Evolutionary conservation across 1,284 basidiomycete species (phyloP).

Genomic region (Cystobasidium slooffiae): DNA sequence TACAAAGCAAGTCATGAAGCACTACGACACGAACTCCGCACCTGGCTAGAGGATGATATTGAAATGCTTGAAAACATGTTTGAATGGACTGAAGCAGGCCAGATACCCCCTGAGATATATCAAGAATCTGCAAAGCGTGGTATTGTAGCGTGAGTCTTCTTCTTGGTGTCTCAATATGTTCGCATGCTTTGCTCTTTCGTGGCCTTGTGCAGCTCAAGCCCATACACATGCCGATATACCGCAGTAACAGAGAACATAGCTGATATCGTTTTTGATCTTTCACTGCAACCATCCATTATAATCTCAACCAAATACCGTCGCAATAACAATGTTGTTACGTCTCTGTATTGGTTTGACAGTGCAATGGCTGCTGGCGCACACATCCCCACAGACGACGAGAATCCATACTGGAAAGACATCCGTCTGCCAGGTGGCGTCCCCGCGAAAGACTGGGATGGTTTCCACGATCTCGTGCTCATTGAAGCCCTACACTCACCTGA

Average conservation of each 20-base stretch:
- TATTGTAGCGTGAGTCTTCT: slow-evolving; percentile 55
- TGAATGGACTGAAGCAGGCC: slow-evolving; percentile 49
- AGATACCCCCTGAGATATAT: slow-evolving; percentile 51
- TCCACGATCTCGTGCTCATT: slow-evolving; percentile 52
- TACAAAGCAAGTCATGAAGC: slow-evolving; percentile 58
- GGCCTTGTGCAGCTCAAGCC: background rate
- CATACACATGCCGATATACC: too few relatives aligned
- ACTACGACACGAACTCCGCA: slow-evolving; percentile 57
- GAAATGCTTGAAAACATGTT: slow-evolving; percentile 47
- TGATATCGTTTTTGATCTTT: too few relatives aligned
- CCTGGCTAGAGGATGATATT: slow-evolving; percentile 52
- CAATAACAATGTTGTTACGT: background rate
- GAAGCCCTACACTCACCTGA: slow-evolving; percentile 45
- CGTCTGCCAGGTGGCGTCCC: slow-evolving; percentile 57
- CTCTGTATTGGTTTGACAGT: background rate
- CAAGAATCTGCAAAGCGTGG: slow-evolving; percentile 54
- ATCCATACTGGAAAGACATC: slow-evolving; percentile 49
- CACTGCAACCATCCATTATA: background rate
- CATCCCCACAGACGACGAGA: slow-evolving; percentile 12
- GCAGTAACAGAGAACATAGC: too few relatives aligned
- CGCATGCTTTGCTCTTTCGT: too few relatives aligned
- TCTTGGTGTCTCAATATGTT: too few relatives aligned
- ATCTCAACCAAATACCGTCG: background rate
- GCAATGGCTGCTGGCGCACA: slow-evolving; percentile 36
- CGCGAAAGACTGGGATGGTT: slow-evolving; percentile 54